These are phyloP conservation scores for Flaveria floridana DNA, from an alignment of 140 eudicot species.

Conservation along the genomic window DNA sequence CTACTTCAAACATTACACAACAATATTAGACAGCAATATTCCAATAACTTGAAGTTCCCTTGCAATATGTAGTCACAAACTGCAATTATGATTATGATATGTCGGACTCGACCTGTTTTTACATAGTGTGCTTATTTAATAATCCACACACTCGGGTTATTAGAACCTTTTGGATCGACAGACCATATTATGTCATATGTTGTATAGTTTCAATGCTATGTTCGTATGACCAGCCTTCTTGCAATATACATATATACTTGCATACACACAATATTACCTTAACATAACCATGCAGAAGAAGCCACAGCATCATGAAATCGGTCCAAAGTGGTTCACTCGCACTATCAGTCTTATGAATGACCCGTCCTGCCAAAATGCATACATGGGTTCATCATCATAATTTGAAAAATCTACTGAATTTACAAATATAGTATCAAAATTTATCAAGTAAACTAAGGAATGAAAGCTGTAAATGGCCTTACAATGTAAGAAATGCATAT, in stretches of 20 bases:
- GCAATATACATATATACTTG: slow-evolving; percentile 22
- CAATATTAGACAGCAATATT: slow-evolving; percentile 4
- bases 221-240: slow-evolving; percentile 22
- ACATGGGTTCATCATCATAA: slow-evolving; percentile 24
- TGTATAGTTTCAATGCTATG: slow-evolving; percentile 30
- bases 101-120: neutral
- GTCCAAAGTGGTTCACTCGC: slow-evolving; percentile 21
- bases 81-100: slow-evolving; percentile 20
- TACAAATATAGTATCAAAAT: slow-evolving; percentile 19
- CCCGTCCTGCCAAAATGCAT: slow-evolving; percentile 41
- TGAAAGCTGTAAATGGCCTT: slow-evolving; percentile 8
- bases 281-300: slow-evolving; percentile 28
- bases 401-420: slow-evolving; percentile 9
- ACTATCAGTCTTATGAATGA: slow-evolving; percentile 21
- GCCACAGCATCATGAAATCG: slow-evolving; percentile 11
- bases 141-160: slow-evolving; percentile 29
- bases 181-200: slow-evolving; percentile 27
- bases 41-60: slow-evolving; percentile 21
- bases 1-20: slow-evolving; percentile 13
- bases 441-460: slow-evolving; percentile 8
- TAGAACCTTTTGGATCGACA: slow-evolving; percentile 27
- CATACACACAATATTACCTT: slow-evolving; percentile 36
- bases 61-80: slow-evolving; percentile 27
- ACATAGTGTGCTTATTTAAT: slow-evolving; percentile 19
- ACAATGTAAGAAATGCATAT: slow-evolving; percentile 20